phyloP scores from a whole-genome alignment of 768 basidiomycete species.

The Psilocybe cubensis region DNA sequence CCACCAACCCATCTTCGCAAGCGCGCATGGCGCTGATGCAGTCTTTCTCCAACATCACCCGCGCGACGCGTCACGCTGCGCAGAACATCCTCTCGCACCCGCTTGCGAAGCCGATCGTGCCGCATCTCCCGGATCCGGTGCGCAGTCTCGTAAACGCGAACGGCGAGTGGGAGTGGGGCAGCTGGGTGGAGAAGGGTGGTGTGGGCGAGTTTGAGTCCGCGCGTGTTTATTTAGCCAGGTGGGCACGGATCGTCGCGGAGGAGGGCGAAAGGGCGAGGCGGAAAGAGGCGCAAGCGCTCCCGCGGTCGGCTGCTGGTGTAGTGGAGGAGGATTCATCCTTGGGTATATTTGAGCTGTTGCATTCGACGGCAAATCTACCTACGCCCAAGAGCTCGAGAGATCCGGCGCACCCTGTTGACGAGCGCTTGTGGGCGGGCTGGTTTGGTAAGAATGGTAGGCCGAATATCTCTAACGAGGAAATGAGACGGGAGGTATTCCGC shows the following conservation, averaged over 20 bases:
- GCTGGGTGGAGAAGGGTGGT: conserved; percentile 91
- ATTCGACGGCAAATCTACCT: conserved; percentile 78
- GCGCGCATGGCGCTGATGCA: conserved; percentile 85
- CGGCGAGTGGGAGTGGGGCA: conserved; percentile 92
- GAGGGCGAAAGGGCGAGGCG: conserved; percentile 91
- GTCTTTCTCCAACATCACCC: conserved; percentile 92
- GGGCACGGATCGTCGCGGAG: conserved; percentile 97
- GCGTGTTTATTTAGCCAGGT: conserved; percentile 92
- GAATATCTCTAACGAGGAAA: conserved; percentile 64
- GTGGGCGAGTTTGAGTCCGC: conserved; percentile 98
- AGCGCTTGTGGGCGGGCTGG: conserved; percentile 76
- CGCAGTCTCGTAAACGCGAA: conserved; percentile 86
- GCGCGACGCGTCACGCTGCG: conserved; percentile 90
- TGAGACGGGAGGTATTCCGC: conserved; percentile 78
- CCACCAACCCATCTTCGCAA: conserved; percentile 62
- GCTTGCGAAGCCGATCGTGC: conserved; percentile 93
- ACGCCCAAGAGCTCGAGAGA: conserved; percentile 84
- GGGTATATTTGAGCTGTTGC: conserved; percentile 87
- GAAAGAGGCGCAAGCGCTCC: conserved; percentile 74
- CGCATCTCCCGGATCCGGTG: conserved; percentile 95
- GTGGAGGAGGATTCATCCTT: conserved; percentile 72
- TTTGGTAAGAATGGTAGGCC: conserved; percentile 75
- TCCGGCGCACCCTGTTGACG: conserved; percentile 77
- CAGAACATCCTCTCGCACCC: conserved; percentile 96
- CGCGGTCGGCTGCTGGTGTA: conserved; percentile 48